Percentiles rank a stretch among this genome's conserved stretches.
Evolutionary conservation across 305 asterid genomes (phyloP).

Genomic region (Fraxinus xanthoxyloides): DNA sequence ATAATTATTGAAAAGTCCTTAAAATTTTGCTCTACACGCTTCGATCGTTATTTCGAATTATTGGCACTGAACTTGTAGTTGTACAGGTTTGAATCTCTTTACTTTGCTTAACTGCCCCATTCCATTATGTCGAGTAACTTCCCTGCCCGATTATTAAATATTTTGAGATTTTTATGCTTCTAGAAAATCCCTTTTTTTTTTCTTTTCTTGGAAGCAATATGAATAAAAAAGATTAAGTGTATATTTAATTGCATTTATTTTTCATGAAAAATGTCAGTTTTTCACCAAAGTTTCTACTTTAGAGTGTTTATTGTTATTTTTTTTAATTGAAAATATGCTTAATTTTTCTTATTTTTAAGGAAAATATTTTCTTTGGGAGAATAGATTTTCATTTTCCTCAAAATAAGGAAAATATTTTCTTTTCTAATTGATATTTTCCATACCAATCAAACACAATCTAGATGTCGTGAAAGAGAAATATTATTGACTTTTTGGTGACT

Average conservation of each 20-base stretch:
- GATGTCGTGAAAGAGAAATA: not conserved
- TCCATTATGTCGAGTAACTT: not conserved
- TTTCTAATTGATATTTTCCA: too few relatives aligned
- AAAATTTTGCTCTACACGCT: not conserved
- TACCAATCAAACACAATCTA: too few relatives aligned
- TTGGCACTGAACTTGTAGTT: not conserved
- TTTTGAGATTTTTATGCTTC: not conserved
- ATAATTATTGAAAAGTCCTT: not conserved
- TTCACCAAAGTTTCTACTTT: too few relatives aligned
- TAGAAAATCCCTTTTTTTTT: not conserved
- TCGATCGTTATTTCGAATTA: not conserved
- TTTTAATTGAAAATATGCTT: too few relatives aligned
- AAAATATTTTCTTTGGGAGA: too few relatives aligned
- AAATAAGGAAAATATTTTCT: too few relatives aligned
- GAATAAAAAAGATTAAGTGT: too few relatives aligned
- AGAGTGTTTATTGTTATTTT: too few relatives aligned
- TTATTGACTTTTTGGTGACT: constrained; percentile 20
- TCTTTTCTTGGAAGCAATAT: not conserved
- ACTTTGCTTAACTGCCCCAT: not conserved
- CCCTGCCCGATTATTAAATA: not conserved
- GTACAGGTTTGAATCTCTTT: not conserved
- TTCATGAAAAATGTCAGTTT: too few relatives aligned
- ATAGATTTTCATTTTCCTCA: too few relatives aligned
- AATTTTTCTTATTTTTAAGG: too few relatives aligned
- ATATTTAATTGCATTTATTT: too few relatives aligned